Evolutionary conservation across 2,329 filamentous ascomycete species (phyloP).

Genomic region (Colletotrichum chlorophyti): DNA sequence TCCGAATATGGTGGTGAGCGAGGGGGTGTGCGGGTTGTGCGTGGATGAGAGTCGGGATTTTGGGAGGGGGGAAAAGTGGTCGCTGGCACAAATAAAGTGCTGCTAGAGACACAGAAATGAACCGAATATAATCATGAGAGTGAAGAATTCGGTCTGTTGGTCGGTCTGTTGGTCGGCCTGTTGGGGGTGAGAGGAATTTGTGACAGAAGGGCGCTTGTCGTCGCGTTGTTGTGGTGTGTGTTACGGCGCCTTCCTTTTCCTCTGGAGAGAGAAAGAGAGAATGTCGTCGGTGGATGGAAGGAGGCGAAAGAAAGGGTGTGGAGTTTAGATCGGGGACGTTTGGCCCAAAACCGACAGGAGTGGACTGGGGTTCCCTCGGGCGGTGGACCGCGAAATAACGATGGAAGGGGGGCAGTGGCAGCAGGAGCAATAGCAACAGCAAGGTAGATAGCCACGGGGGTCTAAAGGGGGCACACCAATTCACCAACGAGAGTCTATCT

Average conservation of each 20-base stretch:
- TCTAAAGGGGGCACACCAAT: slow-evolving; percentile 21
- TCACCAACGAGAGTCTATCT: slow-evolving; percentile 11
- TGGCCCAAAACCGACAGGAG: slow-evolving; percentile 27
- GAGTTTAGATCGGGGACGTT: slow-evolving; percentile 29
- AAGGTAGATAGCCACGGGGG: too few relatives aligned
- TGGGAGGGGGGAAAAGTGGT: neutral
- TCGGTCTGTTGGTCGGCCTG: neutral
- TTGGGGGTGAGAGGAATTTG: neutral
- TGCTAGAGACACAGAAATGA: slow-evolving; percentile 15
- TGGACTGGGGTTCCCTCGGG: slow-evolving; percentile 25
- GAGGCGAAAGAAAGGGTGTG: slow-evolving; percentile 28
- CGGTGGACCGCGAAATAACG: slow-evolving; percentile 29
- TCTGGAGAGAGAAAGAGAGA: slow-evolving; percentile 25
- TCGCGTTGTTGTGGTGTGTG: slow-evolving; percentile 15
- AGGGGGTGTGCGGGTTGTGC: slow-evolving; percentile 11
- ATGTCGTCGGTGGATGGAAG: slow-evolving; percentile 25
- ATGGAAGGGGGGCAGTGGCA: slow-evolving; percentile 6
- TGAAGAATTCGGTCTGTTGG: neutral
- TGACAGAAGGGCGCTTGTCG: slow-evolving; percentile 6
- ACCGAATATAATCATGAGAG: slow-evolving; percentile 9
- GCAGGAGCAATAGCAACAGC: too few relatives aligned
- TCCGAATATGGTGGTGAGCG: slow-evolving; percentile 1
- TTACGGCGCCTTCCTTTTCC: too few relatives aligned
- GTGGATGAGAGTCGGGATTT: slow-evolving; percentile 12
- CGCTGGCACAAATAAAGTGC: slow-evolving; percentile 17